Evolutionary conservation across 768 basidiomycete genomes (phyloP), one percentile per base, ranked within the genome.

Genomic region (Rhodosporidiobolus sp.): DNA sequence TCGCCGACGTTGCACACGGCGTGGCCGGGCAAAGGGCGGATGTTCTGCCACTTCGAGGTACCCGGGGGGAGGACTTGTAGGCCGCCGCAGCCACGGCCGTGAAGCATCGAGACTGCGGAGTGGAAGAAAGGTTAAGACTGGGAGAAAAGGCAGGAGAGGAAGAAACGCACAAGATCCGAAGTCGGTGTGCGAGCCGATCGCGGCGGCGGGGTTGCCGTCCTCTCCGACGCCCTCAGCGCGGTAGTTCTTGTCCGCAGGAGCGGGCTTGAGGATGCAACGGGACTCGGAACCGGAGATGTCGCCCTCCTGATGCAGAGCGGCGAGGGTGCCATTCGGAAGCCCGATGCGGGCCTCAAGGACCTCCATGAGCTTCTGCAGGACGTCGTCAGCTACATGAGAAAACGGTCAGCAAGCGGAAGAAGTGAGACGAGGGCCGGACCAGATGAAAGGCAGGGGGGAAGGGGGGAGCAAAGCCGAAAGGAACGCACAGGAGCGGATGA

Each of bases 271-370:
- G 72, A 86, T 87, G 19, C 86, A 78, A 20, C 89, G 82, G 0
- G 86, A 81, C 74, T 90, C 88, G 70, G 87, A 86, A 11, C 86
- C 86, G 61, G 86, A 88, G 45, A 75, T 50, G 54, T 68, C 55
- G 22, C 79, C 79, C 56, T 86, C 85, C 6, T 78, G 67, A 77
- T 90, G 88, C 28, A 83, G 79, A 1, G 76, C 77, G 12, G 80
- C 75, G 5, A 90, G 80, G 0, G 83, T 80, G 6, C 86, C 87
- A 4, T 79, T 64, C 0, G 86, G 86, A 7, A 90, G 81, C 2
- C 84, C 85, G 1, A 89, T 83, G 56, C 79, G 84, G 9, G 84
- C 83, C 70, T 87, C 86, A 79, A 89, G 86, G n/a, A 87, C 81
- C 12, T 81, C 81, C 34, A 90, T 79, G 14, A 88, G 56, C 0